These are phyloP conservation scores for Singerocomus inundabilis DNA, from an alignment of 1,284 basidiomycete genomes.

Conservation along the genomic window DNA sequence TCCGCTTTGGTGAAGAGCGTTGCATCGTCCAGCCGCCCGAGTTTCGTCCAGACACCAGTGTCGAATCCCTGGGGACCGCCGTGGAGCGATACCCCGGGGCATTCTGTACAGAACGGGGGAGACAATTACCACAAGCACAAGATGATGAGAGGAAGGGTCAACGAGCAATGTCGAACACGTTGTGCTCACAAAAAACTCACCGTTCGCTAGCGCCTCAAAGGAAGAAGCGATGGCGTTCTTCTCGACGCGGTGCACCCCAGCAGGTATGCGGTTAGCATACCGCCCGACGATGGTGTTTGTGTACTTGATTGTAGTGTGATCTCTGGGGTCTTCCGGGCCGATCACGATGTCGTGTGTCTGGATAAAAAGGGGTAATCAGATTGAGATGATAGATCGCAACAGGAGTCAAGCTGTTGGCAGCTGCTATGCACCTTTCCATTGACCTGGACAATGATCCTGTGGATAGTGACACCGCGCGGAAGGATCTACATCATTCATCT, in stretches of 20 bases:
- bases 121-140: too few species aligned
- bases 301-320: slow-evolving; percentile 62
- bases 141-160: too few species aligned
- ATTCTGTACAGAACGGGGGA: slow-evolving; percentile 46
- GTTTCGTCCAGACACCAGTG: slow-evolving; percentile 48
- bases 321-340: slow-evolving; percentile 62
- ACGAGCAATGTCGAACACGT: too few species aligned
- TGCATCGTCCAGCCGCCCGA: slow-evolving; percentile 41
- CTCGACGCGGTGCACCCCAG: slow-evolving; percentile 50
- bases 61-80: slow-evolving; percentile 70
- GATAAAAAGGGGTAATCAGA: neutral
- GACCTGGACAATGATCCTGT: slow-evolving; percentile 61
- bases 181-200: too few species aligned
- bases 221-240: slow-evolving; percentile 51
- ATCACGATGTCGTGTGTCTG: slow-evolving; percentile 74
- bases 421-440: slow-evolving; percentile 52
- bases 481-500: slow-evolving; percentile 55
- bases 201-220: slow-evolving; percentile 51
- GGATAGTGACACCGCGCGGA: slow-evolving; percentile 64
- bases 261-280: slow-evolving; percentile 70
- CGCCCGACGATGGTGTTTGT: slow-evolving; percentile 71
- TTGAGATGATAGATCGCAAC: too few species aligned
- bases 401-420: too few species aligned
- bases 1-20: slow-evolving; percentile 59
- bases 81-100: slow-evolving; percentile 64